phyloP scores from a whole-genome alignment of 257 asterid genomes.

The Echites panduratus region DNA sequence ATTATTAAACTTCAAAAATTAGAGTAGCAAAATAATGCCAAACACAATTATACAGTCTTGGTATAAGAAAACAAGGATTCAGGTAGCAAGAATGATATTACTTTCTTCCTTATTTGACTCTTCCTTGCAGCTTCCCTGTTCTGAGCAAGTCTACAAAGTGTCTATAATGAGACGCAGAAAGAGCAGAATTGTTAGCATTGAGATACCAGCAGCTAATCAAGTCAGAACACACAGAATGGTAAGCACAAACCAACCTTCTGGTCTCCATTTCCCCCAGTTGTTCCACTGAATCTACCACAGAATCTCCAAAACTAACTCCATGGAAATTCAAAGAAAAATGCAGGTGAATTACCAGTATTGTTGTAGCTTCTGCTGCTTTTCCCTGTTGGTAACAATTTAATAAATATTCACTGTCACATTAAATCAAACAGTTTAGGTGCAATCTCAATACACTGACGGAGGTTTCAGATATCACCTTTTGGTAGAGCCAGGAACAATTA shows the following conservation, averaged over 20 bases:
- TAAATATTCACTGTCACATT: too few relatives aligned
- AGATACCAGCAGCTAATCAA: neutral
- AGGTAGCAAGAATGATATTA: conserved; percentile 19
- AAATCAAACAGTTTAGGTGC: too few relatives aligned
- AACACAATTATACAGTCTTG: too few relatives aligned
- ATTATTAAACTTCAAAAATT: too few relatives aligned
- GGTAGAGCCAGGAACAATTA: too few relatives aligned
- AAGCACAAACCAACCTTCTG: conserved; percentile 29
- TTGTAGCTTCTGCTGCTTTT: too few relatives aligned
- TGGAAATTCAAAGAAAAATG: conserved; percentile 13
- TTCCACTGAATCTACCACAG: conserved; percentile 32
- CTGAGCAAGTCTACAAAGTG: too few relatives aligned
- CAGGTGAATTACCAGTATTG: neutral
- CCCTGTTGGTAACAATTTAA: too few relatives aligned
- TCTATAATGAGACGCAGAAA: conserved; percentile 2
- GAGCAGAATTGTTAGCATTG: conserved; percentile 4
- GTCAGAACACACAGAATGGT: neutral
- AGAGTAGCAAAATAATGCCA: too few relatives aligned
- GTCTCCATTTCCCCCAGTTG: conserved; percentile 32
- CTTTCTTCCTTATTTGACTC: conserved; percentile 90
- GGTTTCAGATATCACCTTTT: too few relatives aligned
- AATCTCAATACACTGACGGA: too few relatives aligned
- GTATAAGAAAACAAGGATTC: neutral
- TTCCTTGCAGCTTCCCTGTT: too few relatives aligned
- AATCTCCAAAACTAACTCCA: conserved; percentile 24